These are phyloP conservation scores for Trametes cubensis DNA, from an alignment of 768 basidiomycete genomes.

Conservation along the genomic window DNA sequence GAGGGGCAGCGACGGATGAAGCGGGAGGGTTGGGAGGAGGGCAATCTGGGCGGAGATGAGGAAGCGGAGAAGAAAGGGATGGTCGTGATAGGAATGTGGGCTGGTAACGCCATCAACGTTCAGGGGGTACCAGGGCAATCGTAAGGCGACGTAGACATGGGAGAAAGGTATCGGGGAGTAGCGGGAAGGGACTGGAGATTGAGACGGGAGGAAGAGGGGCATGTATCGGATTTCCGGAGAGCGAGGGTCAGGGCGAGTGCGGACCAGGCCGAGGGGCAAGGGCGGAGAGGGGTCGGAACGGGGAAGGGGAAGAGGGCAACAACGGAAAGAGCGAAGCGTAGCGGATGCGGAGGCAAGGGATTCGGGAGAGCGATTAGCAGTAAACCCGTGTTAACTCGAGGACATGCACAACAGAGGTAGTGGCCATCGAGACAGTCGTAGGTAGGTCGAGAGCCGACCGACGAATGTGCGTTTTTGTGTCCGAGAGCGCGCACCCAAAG, in stretches of 20 bases:
- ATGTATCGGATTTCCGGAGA: too few species aligned
- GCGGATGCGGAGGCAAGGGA: neutral
- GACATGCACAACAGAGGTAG: neutral
- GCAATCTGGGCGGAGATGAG: too few species aligned
- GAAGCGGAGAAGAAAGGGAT: neutral
- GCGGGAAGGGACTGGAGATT: too few species aligned
- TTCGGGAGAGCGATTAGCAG: neutral
- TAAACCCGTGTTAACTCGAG: too few species aligned
- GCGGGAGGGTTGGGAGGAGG: too few species aligned
- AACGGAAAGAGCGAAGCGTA: too few species aligned
- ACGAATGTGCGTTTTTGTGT: neutral
- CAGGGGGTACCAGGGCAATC: neutral
- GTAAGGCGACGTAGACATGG: conserved; percentile 5
- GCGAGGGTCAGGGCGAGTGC: too few species aligned
- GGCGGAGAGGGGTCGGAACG: neutral
- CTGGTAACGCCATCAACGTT: conserved; percentile 3
- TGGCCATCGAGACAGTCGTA: neutral
- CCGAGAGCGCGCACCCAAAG: neutral
- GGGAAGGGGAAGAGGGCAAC: neutral
- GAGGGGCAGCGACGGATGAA: neutral
- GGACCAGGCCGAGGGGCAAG: neutral
- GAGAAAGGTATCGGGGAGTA: neutral
- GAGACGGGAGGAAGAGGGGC: too few species aligned
- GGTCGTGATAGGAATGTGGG: conserved; percentile 7
- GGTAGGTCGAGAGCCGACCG: neutral